These are phyloP conservation scores for Trichoderma simmonsii DNA, from an alignment of 2,329 filamentous ascomycete genomes.

Conservation along the genomic window DNA sequence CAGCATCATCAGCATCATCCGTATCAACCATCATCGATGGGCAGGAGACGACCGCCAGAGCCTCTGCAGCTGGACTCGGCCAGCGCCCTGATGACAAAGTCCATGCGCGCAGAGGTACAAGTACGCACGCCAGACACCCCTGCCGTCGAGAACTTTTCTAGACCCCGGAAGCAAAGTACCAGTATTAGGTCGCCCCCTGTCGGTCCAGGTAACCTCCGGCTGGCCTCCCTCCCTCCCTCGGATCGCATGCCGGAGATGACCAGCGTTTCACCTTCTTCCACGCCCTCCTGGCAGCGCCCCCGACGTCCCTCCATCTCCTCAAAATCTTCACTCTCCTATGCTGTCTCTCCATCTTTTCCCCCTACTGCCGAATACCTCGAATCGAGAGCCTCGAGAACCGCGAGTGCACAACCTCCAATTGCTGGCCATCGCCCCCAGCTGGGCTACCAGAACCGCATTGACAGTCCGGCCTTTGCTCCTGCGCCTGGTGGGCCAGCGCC, in stretches of 20 bases:
- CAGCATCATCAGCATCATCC: slow-evolving; percentile 10
- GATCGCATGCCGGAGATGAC: slow-evolving; percentile 32
- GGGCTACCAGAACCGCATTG: slow-evolving; percentile 26
- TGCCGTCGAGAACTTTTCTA: slow-evolving; percentile 56
- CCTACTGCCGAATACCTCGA: slow-evolving; percentile 42
- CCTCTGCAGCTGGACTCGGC: slow-evolving; percentile 19
- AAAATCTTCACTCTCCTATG: slow-evolving; percentile 45
- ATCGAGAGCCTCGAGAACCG: slow-evolving; percentile 29
- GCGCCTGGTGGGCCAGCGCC: slow-evolving; percentile 37
- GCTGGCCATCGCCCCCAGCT: slow-evolving; percentile 30
- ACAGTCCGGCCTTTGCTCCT: slow-evolving; percentile 39
- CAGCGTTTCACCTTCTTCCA: slow-evolving; percentile 28
- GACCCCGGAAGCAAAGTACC: slow-evolving; percentile 47
- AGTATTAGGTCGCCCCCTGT: slow-evolving; percentile 46
- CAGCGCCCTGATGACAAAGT: slow-evolving; percentile 29
- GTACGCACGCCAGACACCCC: slow-evolving; percentile 36
- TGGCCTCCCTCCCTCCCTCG: slow-evolving; percentile 28
- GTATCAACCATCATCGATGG: slow-evolving; percentile 12
- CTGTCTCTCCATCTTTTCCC: slow-evolving; percentile 41
- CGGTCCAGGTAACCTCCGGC: slow-evolving; percentile 34
- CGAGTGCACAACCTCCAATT: slow-evolving; percentile 26
- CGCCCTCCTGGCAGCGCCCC: slow-evolving; percentile 41
- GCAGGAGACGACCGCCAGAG: slow-evolving; percentile 31
- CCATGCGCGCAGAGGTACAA: slow-evolving; percentile 35
- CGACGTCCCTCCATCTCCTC: slow-evolving; percentile 49